Percentiles rank a stretch among this genome's conserved stretches.
phyloP scores from a whole-genome alignment of 768 basidiomycete genomes.

The Gloeopeniophorella convolvens region DNA sequence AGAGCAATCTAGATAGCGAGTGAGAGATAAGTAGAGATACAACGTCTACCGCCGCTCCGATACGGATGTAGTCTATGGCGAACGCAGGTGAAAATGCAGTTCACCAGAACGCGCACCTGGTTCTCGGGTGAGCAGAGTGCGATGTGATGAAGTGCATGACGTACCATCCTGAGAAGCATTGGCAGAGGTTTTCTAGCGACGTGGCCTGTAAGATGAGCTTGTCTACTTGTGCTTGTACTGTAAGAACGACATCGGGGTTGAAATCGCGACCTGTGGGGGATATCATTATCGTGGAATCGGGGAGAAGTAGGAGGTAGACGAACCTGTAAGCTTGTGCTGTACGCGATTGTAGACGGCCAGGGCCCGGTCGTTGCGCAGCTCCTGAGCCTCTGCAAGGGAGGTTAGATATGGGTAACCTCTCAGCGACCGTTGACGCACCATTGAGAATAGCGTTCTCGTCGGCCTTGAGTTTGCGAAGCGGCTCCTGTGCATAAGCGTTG shows the following conservation, averaged over 20 bases:
- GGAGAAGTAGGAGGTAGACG: constrained; percentile 18
- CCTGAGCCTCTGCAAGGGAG: constrained; percentile 52
- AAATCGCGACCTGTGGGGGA: constrained; percentile 82
- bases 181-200: constrained; percentile 90
- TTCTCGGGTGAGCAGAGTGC: not conserved
- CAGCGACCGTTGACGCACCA: constrained; percentile 39
- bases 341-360: constrained; percentile 92
- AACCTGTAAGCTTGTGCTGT: constrained; percentile 89
- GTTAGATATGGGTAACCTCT: not conserved
- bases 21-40: constrained; percentile 12
- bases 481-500: constrained; percentile 71
- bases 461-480: constrained; percentile 74
- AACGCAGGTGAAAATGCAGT: not conserved
- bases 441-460: constrained; percentile 94
- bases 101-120: constrained; percentile 39
- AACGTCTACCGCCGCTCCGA: not conserved
- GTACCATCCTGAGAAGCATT: constrained; percentile 93
- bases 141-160: constrained; percentile 17
- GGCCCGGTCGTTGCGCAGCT: constrained; percentile 87
- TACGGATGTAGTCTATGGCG: not conserved
- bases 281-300: not conserved
- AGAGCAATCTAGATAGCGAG: constrained; percentile 10
- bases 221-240: constrained; percentile 83
- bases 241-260: constrained; percentile 70
- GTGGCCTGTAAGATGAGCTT: constrained; percentile 91